A percentile compares a stretch with the other conserved stretches of the same genome.
Evolutionary conservation across 176 grass and related monocot genomes (phyloP).

Genomic region (Juncus effusus): DNA sequence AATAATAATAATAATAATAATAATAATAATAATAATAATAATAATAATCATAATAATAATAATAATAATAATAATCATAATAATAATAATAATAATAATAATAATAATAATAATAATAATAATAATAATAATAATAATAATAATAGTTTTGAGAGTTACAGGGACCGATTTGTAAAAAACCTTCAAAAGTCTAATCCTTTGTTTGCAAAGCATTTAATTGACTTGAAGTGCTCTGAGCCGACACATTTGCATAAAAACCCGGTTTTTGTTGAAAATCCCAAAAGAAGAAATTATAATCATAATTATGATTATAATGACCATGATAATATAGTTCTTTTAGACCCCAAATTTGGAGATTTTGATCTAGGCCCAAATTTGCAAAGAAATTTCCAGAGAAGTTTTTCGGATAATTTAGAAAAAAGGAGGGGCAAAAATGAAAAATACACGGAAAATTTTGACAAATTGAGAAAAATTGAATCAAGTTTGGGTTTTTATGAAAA

Average conservation of each 20-base stretch:
- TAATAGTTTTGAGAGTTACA: conserved; percentile 5
- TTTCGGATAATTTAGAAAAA: conserved; percentile 17
- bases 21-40: too few relatives aligned
- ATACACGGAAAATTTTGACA: conserved; percentile 13
- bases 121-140: neutral
- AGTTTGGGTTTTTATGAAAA: neutral
- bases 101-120: too few relatives aligned
- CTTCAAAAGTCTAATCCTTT: conserved; percentile 22
- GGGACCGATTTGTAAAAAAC: conserved; percentile 15
- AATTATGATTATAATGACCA: conserved; percentile 4
- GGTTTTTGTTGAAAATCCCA: conserved; percentile 6
- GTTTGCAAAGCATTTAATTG: conserved; percentile 23
- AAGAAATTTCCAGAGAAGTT: neutral
- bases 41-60: too few relatives aligned
- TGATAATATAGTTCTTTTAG: conserved; percentile 21
- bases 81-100: too few relatives aligned
- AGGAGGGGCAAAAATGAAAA: conserved; percentile 17
- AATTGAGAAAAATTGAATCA: conserved; percentile 5
- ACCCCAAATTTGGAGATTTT: conserved; percentile 13
- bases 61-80: too few relatives aligned
- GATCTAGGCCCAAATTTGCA: conserved; percentile 2
- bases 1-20: too few relatives aligned
- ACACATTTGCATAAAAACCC: conserved; percentile 27
- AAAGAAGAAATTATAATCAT: conserved; percentile 9
- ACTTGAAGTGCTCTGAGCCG: conserved; percentile 13